Conservation (phyloP, 148 eudicot species). For the Nepenthes gracilis region DNA sequence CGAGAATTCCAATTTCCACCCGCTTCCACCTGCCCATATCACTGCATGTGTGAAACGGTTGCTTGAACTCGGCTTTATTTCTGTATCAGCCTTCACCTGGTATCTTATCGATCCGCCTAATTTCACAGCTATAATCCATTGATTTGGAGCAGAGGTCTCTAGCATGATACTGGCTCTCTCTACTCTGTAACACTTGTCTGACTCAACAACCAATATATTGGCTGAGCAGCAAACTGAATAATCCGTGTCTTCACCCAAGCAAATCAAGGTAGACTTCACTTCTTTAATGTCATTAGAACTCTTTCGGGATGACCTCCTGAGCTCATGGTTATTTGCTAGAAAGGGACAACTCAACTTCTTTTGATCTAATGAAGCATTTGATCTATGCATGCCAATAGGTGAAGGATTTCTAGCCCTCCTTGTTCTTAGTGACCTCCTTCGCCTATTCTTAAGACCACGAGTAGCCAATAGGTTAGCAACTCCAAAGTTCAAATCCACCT, state of each 20-base stretch:
- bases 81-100: constrained; percentile 16
- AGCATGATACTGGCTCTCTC: constrained; percentile 47
- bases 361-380: constrained; percentile 22
- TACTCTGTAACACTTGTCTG: constrained; percentile 60
- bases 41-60: constrained; percentile 57
- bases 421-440: constrained; percentile 56
- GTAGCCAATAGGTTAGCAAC: constrained; percentile 15
- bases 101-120: constrained; percentile 36
- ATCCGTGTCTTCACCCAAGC: constrained; percentile 25
- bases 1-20: constrained; percentile 83
- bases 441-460: constrained; percentile 41
- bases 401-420: constrained; percentile 30
- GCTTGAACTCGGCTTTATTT: constrained; percentile 44
- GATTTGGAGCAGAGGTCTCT: constrained; percentile 37
- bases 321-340: constrained; percentile 10
- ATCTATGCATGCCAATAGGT: constrained; percentile 23
- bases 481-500: constrained; percentile 10
- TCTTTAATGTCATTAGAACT: constrained; percentile 16
- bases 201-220: constrained; percentile 53
- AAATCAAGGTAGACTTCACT: constrained; percentile 22
- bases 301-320: constrained; percentile 24
- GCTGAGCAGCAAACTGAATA: constrained; percentile 37
- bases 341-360: constrained; percentile 5
- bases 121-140: constrained; percentile 62
- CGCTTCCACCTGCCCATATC: constrained; percentile 49